phyloP scores from a whole-genome alignment of 2,329 filamentous ascomycete species.

The Epichloe coenophiala region DNA sequence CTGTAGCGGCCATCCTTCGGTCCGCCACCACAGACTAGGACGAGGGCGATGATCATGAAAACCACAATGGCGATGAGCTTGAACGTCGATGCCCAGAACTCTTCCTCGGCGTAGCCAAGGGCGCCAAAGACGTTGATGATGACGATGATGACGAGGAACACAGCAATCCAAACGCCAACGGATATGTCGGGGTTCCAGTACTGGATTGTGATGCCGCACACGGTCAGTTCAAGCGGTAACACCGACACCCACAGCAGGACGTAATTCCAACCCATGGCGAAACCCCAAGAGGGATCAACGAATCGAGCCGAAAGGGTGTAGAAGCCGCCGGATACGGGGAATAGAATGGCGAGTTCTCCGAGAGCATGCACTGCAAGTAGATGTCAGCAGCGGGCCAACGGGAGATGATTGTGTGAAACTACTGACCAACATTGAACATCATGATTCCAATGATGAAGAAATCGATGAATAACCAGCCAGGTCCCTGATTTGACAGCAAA shows the following conservation, averaged over 20 bases:
- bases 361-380: slow-evolving; percentile 34
- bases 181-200: slow-evolving; percentile 34
- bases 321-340: slow-evolving; percentile 46
- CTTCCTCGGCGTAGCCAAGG: slow-evolving; percentile 35
- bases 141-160: slow-evolving; percentile 33
- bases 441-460: slow-evolving; percentile 45
- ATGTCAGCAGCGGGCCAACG: background rate
- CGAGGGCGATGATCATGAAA: slow-evolving; percentile 46
- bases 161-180: slow-evolving; percentile 34
- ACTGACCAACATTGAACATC: slow-evolving; percentile 41
- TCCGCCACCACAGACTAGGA: slow-evolving; percentile 47
- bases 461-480: slow-evolving; percentile 30
- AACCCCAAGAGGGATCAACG: slow-evolving; percentile 44
- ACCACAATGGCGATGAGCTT: slow-evolving; percentile 41
- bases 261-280: slow-evolving; percentile 38
- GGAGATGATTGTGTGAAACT: background rate
- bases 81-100: slow-evolving; percentile 37
- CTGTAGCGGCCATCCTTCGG: slow-evolving; percentile 31
- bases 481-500: slow-evolving; percentile 16
- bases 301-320: slow-evolving; percentile 46
- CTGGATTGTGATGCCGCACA: slow-evolving; percentile 34
- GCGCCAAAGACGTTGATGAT: slow-evolving; percentile 39
- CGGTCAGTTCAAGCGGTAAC: slow-evolving; percentile 33
- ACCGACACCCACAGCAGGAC: slow-evolving; percentile 35
- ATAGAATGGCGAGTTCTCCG: slow-evolving; percentile 44